Percentiles rank a stretch among this genome's conserved stretches.
phyloP scores from a whole-genome alignment of 2,329 filamentous ascomycete species.

The Trichophaea hybrida region DNA sequence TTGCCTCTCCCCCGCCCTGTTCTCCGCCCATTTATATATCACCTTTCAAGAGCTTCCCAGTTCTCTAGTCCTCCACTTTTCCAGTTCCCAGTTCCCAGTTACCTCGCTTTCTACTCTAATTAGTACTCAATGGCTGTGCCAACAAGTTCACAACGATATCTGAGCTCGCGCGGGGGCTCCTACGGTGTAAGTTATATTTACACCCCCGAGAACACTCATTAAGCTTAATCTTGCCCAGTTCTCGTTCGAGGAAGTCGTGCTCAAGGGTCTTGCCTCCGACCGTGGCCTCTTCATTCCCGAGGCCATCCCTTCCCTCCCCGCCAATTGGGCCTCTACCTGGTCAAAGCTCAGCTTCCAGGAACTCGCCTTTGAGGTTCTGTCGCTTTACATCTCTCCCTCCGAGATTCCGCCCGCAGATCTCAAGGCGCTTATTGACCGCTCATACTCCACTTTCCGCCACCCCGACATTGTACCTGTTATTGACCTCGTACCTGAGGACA shows the following conservation, averaged over 20 bases:
- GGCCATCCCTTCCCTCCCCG: constrained; percentile 52
- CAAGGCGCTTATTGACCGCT: constrained; percentile 65
- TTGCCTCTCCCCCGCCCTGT: neutral
- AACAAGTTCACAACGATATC: constrained; percentile 45
- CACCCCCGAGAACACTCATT: neutral
- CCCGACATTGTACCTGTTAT: constrained; percentile 65
- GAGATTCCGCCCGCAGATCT: constrained; percentile 75
- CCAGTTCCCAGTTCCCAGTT: neutral
- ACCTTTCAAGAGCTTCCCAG: neutral
- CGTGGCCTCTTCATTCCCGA: constrained; percentile 84
- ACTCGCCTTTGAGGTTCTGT: constrained; percentile 71
- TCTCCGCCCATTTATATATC: neutral
- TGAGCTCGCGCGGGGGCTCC: constrained; percentile 48
- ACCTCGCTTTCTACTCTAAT: neutral
- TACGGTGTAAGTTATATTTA: constrained; percentile 40
- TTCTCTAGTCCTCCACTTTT: neutral
- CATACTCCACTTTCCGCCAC: constrained; percentile 78
- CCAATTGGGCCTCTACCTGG: constrained; percentile 56
- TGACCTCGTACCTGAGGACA: constrained; percentile 54
- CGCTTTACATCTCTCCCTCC: constrained; percentile 66
- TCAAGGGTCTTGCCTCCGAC: constrained; percentile 76
- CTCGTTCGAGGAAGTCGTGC: constrained; percentile 79
- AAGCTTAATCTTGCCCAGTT: constrained; percentile 39
- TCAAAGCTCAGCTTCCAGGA: constrained; percentile 64
- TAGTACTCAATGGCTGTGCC: constrained; percentile 33